Evolutionary conservation across 768 basidiomycete genomes (phyloP).

Genomic region (Amanita thiersii): DNA sequence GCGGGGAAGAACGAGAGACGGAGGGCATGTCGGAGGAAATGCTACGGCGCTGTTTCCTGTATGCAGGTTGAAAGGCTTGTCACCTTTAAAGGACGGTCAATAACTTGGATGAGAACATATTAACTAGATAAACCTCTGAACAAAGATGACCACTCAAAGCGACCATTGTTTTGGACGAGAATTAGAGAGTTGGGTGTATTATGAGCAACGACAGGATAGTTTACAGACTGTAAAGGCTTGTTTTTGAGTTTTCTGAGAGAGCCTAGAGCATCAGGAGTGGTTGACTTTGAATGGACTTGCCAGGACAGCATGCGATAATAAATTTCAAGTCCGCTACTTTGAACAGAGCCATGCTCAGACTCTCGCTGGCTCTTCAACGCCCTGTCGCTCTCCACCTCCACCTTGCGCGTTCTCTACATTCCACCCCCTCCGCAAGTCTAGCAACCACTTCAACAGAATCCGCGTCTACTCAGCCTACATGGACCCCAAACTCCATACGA

Average conservation of each 20-base stretch:
- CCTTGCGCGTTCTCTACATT: slow-evolving; percentile 33
- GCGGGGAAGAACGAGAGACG: slow-evolving; percentile 19
- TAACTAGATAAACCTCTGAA: slow-evolving; percentile 16
- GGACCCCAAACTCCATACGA: slow-evolving; percentile 79
- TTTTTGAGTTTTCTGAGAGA: slow-evolving; percentile 21
- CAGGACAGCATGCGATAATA: slow-evolving; percentile 72
- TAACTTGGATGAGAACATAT: slow-evolving; percentile 8
- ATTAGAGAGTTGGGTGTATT: slow-evolving; percentile 52
- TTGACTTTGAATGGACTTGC: slow-evolving; percentile 44
- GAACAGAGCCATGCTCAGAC: slow-evolving; percentile 38
- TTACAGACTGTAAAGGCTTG: slow-evolving; percentile 18
- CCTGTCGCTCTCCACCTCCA: slow-evolving; percentile 16
- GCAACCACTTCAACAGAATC: slow-evolving; percentile 14
- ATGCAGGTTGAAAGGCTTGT: slow-evolving; percentile 10
- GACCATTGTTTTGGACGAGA: slow-evolving; percentile 34
- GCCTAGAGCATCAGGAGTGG: slow-evolving; percentile 11
- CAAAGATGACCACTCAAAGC: slow-evolving; percentile 46
- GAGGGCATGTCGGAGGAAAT: slow-evolving; percentile 51
- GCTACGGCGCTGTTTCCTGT: slow-evolving; percentile 29
- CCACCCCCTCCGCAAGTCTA: slow-evolving; percentile 25
- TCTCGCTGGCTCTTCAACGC: slow-evolving; percentile 34
- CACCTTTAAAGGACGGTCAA: slow-evolving; percentile 3
- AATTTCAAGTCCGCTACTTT: slow-evolving; percentile 21
- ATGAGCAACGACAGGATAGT: slow-evolving; percentile 48
- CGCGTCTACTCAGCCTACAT: slow-evolving; percentile 41